These are phyloP conservation scores for Globisporangium carolinianum DNA, from an alignment of 352 stramenopile genomes.

Conservation along the genomic window DNA sequence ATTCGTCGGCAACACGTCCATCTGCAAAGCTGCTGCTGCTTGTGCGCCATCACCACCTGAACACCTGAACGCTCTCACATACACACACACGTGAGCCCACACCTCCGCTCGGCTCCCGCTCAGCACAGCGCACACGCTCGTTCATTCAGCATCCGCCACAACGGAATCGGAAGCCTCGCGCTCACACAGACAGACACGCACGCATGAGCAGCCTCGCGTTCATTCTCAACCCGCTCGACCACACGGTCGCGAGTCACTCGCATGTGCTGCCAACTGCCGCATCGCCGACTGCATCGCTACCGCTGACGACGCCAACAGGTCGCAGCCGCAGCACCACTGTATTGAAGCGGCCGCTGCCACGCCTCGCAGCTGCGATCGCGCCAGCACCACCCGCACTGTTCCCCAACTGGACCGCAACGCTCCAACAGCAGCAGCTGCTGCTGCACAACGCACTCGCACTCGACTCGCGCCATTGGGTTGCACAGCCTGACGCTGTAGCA, in stretches of 20 bases:
- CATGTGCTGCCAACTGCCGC: not conserved
- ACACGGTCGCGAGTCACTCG: not conserved
- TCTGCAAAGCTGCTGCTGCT: not conserved
- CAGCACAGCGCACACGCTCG: not conserved
- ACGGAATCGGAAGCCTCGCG: slow-evolving; percentile 1
- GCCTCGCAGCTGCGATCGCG: slow-evolving; percentile 8
- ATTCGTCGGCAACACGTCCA: not conserved
- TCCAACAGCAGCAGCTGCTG: not conserved
- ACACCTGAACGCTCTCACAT: not conserved
- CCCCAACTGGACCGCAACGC: not conserved
- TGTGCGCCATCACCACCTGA: not conserved
- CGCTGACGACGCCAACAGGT: too few species aligned
- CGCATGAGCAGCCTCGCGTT: slow-evolving; percentile 16
- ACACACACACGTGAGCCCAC: not conserved
- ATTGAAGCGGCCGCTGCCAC: slow-evolving; percentile 2
- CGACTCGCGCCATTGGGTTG: not conserved
- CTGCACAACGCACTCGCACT: slow-evolving; percentile 2
- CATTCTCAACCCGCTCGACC: slow-evolving; percentile 16
- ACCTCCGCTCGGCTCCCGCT: not conserved
- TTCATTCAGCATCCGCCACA: not conserved
- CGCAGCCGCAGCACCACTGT: not conserved
- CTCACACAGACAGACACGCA: not conserved
- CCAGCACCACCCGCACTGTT: not conserved
- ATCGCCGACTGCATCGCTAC: not conserved
- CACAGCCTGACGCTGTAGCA: not conserved